A percentile compares a stretch with the other conserved stretches of the same genome.
These are phyloP conservation scores for Tetraselmis chui DNA, from an alignment of 139 green algal genomes.

Conservation along the genomic window DNA sequence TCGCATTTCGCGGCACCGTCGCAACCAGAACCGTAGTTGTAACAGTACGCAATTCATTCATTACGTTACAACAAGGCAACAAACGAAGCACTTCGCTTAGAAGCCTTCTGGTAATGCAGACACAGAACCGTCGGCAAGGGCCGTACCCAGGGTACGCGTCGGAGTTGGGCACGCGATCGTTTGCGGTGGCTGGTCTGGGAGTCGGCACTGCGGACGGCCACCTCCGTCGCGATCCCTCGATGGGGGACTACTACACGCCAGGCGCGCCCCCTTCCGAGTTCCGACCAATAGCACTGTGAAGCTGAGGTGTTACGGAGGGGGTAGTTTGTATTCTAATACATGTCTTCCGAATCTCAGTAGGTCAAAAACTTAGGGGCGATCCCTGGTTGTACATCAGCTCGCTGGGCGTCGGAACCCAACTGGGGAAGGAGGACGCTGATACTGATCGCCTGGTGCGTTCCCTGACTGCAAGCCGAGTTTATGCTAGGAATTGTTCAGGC, in stretches of 20 bases:
- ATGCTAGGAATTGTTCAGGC: too few species aligned
- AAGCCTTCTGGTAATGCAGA: not conserved
- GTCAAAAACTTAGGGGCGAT: conserved; percentile 5
- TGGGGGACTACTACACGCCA: conserved; percentile 7
- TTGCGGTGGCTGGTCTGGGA: not conserved
- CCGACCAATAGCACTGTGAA: too few species aligned
- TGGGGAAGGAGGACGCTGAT: conserved; percentile 39
- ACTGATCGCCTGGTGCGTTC: conserved; percentile 49
- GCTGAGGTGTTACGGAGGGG: too few species aligned
- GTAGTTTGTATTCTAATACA: too few species aligned
- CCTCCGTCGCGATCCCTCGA: conserved; percentile 6
- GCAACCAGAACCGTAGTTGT: too few species aligned
- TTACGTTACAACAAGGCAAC: not conserved
- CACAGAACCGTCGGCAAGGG: not conserved
- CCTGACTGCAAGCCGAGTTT: not conserved
- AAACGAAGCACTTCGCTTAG: not conserved
- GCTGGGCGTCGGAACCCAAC: conserved; percentile 64
- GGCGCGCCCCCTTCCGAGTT: not conserved
- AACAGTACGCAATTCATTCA: too few species aligned
- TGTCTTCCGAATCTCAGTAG: conserved; percentile 7
- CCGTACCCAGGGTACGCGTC: not conserved
- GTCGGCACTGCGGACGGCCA: not conserved
- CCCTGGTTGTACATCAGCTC: conserved; percentile 36
- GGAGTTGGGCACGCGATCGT: not conserved
- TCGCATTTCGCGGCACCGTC: too few species aligned